Percentiles rank a stretch among this genome's conserved stretches.
phyloP scores from a whole-genome alignment of 148 eudicot species.

The Diospyros kaki region DNA sequence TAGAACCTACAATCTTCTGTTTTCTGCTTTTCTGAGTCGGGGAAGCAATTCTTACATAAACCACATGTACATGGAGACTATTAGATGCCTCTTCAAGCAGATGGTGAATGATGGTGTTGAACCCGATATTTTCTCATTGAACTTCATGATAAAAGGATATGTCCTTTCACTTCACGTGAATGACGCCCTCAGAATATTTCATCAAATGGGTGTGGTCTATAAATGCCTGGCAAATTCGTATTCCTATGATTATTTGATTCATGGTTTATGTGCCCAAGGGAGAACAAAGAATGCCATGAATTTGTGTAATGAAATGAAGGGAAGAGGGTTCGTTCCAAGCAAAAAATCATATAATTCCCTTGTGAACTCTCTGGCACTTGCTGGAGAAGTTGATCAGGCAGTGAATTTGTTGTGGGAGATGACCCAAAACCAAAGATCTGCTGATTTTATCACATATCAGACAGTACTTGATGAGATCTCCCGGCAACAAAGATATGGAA shows the following conservation, averaged over 20 bases:
- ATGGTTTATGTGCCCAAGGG: slow-evolving; percentile 82
- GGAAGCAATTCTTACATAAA: slow-evolving; percentile 61
- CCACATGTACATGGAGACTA: slow-evolving; percentile 72
- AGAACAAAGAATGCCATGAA: slow-evolving; percentile 71
- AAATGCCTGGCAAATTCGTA: slow-evolving; percentile 51
- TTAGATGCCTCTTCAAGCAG: slow-evolving; percentile 69
- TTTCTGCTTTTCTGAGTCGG: slow-evolving; percentile 67
- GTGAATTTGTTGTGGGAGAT: slow-evolving; percentile 65
- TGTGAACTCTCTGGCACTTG: slow-evolving; percentile 68
- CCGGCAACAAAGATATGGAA: slow-evolving; percentile 35
- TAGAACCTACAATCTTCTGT: slow-evolving; percentile 66
- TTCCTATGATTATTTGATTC: slow-evolving; percentile 73
- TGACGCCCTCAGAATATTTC: slow-evolving; percentile 85
- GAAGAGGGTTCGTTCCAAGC: slow-evolving; percentile 61
- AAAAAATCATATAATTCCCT: slow-evolving; percentile 72
- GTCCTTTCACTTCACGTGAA: slow-evolving; percentile 80
- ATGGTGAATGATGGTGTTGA: slow-evolving; percentile 72
- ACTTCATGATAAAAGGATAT: slow-evolving; percentile 83
- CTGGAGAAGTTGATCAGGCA: slow-evolving; percentile 74
- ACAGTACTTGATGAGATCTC: slow-evolving; percentile 67
- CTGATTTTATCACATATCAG: slow-evolving; percentile 65
- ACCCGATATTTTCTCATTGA: slow-evolving; percentile 66
- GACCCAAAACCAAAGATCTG: slow-evolving; percentile 38
- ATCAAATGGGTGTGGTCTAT: slow-evolving; percentile 79
- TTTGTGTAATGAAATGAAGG: slow-evolving; percentile 59